Base-by-base conservation (phyloP, 2,329 filamentous ascomycete species). In the Nigrograna mackinnonii region DNA sequence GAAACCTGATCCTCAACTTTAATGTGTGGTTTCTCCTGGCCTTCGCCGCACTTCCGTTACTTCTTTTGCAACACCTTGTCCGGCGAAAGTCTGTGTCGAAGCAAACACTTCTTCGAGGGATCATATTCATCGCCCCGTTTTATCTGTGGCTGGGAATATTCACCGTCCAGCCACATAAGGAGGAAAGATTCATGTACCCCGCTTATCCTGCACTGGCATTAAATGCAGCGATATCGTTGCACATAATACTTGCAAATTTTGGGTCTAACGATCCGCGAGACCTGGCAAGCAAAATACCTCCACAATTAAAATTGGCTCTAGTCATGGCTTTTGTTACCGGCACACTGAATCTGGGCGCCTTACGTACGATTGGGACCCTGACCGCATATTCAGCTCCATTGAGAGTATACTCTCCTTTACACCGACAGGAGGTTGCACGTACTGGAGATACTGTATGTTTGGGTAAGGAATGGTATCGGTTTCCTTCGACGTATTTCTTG, bases 101-200 rank as follows among this genome's bases (percentile, higher is more conserved):
- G 45, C 79, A 87, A 50, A 87, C 84, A 1, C 79, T 87, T 1
- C 70, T 95, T 41, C 85, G 91, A 24, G 89, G 86, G 7, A 59
- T 95, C 35, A 81, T 92, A 16, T 89, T 96, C 53, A 76, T 92
- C 40, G 73, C 82, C 1, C 94, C 94, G 0, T 95, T 97, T 69
- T 99, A 97, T 66, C 79, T 96, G 62, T 99, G 94, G 94, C 79
- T 99, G 20, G 81, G 72, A 3, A 94, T 97, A 49, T 97, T 99
- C 72, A 92, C 89, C 0, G 66, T 87, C 6, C 94, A 99, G 64
- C 89, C 94, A 13, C 94, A 99, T 72, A 99, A 99, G 62, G 94
- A 99, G 67, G 94, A 99, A 70, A 80, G 94, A 5, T 99, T 99
- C 74, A 97, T 99, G 91, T 99, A 96, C 60, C 94, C 94, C 0